These are phyloP conservation scores for Alternaria alternata DNA, from an alignment of 2,329 filamentous ascomycete species.

Conservation along the genomic window DNA sequence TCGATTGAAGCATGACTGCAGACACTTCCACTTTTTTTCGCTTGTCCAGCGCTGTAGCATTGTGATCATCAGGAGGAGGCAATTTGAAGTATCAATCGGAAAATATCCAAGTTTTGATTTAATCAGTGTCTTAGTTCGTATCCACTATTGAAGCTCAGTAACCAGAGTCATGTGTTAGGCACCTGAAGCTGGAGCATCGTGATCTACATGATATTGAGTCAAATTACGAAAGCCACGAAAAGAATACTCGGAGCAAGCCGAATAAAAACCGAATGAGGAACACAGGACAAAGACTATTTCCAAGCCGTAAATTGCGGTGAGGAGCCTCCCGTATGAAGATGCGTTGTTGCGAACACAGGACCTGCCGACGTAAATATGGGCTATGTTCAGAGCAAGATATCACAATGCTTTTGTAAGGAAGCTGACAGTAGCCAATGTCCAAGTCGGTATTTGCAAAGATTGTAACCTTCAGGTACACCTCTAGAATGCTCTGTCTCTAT, in stretches of 20 bases:
- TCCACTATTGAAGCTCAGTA: not conserved
- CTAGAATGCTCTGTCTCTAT: slow-evolving; percentile 27
- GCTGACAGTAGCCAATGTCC: not conserved
- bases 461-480: not conserved
- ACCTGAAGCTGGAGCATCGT: not conserved
- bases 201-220: not conserved
- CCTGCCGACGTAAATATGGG: not conserved
- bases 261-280: not conserved
- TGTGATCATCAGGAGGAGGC: not conserved
- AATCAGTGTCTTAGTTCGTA: not conserved
- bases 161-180: not conserved
- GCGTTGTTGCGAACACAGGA: not conserved
- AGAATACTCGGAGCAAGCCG: not conserved
- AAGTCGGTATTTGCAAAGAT: not conserved
- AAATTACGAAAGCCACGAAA: not conserved
- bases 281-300: not conserved
- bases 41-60: not conserved
- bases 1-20: too few relatives aligned
- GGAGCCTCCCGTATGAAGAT: not conserved
- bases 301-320: not conserved
- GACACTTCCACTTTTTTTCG: too few relatives aligned
- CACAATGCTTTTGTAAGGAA: not conserved
- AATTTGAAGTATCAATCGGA: not conserved
- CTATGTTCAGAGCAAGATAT: not conserved
- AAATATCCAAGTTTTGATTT: not conserved